A percentile compares a stretch with the other conserved stretches of the same genome.
Conservation (phyloP, 2,329 filamentous ascomycete species). For the Rugonectria rugulosa region DNA sequence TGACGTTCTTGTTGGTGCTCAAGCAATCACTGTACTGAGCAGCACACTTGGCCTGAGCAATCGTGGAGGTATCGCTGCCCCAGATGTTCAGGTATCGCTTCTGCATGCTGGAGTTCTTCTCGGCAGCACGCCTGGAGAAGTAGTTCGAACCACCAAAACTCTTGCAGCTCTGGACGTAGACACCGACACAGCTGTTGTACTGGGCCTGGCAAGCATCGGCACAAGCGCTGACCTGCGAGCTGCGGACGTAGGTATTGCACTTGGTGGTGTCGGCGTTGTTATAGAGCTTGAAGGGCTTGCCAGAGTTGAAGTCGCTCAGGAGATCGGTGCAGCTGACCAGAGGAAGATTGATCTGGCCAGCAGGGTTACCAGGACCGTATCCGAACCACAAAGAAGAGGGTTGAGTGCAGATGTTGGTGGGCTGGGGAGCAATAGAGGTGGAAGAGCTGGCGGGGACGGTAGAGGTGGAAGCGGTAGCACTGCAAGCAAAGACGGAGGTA, state of each 20-base stretch:
- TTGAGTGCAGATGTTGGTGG: conserved; percentile 62
- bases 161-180: conserved; percentile 60
- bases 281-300: conserved; percentile 62
- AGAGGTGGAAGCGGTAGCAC: conserved; percentile 38
- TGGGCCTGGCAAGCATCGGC: conserved; percentile 61
- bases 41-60: conserved; percentile 53
- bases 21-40: conserved; percentile 60
- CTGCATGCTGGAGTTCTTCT: conserved; percentile 32
- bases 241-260: conserved; percentile 54
- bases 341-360: conserved; percentile 60
- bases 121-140: conserved; percentile 37
- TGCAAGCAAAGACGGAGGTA: conserved; percentile 46
- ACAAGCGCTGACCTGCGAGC: conserved; percentile 51
- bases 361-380: conserved; percentile 70
- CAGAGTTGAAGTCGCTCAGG: conserved; percentile 46
- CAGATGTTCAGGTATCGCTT: conserved; percentile 38
- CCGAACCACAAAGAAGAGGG: conserved; percentile 65
- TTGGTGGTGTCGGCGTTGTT: conserved; percentile 49
- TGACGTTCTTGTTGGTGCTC: conserved; percentile 49
- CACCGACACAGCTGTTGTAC: conserved; percentile 55
- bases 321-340: conserved; percentile 64
- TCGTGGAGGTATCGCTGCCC: conserved; percentile 43
- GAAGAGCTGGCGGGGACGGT: conserved; percentile 42
- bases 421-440: conserved; percentile 52
- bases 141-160: conserved; percentile 37